A percentile compares a stretch with the other conserved stretches of the same genome.
These are phyloP conservation scores for Backusella psychrophila DNA, from an alignment of 192 early-diverging fungal species.

Conservation along the genomic window DNA sequence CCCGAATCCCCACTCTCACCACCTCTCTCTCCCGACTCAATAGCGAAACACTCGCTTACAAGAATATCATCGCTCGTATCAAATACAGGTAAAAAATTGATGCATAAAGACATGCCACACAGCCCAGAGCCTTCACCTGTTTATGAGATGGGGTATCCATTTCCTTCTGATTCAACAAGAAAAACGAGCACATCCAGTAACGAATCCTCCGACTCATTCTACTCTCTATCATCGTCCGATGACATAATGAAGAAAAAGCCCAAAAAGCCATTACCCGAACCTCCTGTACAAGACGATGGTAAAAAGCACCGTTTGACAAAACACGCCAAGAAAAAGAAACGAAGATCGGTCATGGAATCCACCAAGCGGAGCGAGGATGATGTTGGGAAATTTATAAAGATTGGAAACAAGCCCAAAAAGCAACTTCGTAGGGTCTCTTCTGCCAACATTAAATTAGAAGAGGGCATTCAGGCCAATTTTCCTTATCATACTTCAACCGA, in stretches of 20 bases:
- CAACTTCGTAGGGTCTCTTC: neutral
- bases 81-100: neutral
- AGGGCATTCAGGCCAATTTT: neutral
- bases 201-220: neutral
- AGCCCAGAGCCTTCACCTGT: neutral
- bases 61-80: neutral
- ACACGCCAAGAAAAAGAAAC: conserved; percentile 13
- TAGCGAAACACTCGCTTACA: neutral
- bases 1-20: neutral
- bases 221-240: conserved; percentile 5
- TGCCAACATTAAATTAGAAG: neutral
- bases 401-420: neutral
- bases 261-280: conserved; percentile 10
- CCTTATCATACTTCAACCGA: neutral
- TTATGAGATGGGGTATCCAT: neutral
- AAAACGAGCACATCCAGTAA: conserved; percentile 4
- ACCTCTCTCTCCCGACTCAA: neutral
- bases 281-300: neutral
- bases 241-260: neutral
- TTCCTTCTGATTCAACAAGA: neutral
- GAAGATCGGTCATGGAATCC: conserved; percentile 8
- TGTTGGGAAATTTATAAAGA: conserved; percentile 10
- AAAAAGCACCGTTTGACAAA: conserved; percentile 1
- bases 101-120: neutral
- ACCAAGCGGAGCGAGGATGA: conserved; percentile 4